These are phyloP conservation scores for Coniophora puteana DNA, from an alignment of 1,284 basidiomycete species.

Conservation along the genomic window DNA sequence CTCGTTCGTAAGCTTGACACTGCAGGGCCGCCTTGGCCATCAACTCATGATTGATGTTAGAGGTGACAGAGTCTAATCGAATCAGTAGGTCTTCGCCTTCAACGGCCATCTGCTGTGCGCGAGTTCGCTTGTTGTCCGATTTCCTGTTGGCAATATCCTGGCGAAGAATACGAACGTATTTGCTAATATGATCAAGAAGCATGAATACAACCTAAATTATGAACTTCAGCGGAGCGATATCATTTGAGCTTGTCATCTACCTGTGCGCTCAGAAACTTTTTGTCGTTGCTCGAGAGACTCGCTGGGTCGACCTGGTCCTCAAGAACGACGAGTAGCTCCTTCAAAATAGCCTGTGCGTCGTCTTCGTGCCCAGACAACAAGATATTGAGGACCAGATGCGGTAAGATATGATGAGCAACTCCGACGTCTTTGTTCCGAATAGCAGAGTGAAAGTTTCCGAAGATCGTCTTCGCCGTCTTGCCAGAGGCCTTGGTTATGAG, in stretches of 20 bases:
- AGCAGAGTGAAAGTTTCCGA: slow-evolving; percentile 76
- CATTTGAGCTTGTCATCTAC: slow-evolving; percentile 36
- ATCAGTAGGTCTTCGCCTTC: slow-evolving; percentile 56
- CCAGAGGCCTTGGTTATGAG: slow-evolving; percentile 72
- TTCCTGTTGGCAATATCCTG: slow-evolving; percentile 53
- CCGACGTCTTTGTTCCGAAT: slow-evolving; percentile 88
- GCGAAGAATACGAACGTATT: slow-evolving; percentile 77
- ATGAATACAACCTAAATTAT: slow-evolving; percentile 79
- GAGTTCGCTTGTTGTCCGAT: slow-evolving; percentile 44
- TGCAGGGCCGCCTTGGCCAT: slow-evolving; percentile 93
- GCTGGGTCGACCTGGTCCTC: slow-evolving; percentile 78
- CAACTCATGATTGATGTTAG: slow-evolving; percentile 83
- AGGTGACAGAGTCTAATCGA: slow-evolving; percentile 76
- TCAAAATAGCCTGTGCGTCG: slow-evolving; percentile 63
- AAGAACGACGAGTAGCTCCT: slow-evolving; percentile 81
- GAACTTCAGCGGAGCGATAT: slow-evolving; percentile 1
- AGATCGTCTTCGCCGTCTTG: slow-evolving; percentile 63
- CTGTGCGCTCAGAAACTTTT: slow-evolving; percentile 85
- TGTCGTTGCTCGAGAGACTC: slow-evolving; percentile 63
- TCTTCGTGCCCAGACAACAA: slow-evolving; percentile 73
- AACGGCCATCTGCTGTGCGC: slow-evolving; percentile 30
- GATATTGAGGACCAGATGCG: slow-evolving; percentile 88
- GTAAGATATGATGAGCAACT: slow-evolving; percentile 87
- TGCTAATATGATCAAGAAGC: slow-evolving; percentile 92
- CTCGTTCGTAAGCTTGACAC: slow-evolving; percentile 92